A percentile compares a stretch with the other conserved stretches of the same genome.
These are phyloP conservation scores for Lodderomyces pseudojiufengensis DNA, from an alignment of 1,139 yeast genomes.

Conservation along the genomic window DNA sequence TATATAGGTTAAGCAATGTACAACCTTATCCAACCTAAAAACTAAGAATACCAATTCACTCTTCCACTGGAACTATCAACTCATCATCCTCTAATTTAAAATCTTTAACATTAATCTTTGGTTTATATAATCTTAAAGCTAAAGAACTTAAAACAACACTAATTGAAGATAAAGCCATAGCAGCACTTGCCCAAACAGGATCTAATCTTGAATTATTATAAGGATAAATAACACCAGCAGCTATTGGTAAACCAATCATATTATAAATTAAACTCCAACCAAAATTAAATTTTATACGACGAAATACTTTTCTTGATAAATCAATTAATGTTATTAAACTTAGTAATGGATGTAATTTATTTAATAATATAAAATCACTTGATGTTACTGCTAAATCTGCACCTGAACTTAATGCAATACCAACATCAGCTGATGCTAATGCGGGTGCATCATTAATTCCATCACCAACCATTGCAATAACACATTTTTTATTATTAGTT, in stretches of 20 bases:
- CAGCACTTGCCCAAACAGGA: conserved; percentile 67
- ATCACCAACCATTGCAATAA: conserved; percentile 63
- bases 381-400: conserved; percentile 58
- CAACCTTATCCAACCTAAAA: background rate
- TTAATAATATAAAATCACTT: conserved; percentile 53
- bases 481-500: conserved; percentile 13
- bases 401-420: conserved; percentile 56
- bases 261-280: conserved; percentile 23
- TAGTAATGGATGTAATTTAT: conserved; percentile 44
- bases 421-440: conserved; percentile 55
- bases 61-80: conserved; percentile 8
- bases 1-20: too few relatives aligned
- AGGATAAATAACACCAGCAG: conserved; percentile 63
- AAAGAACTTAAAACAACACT: conserved; percentile 57
- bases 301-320: conserved; percentile 42
- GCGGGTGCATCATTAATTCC: conserved; percentile 68
- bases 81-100: conserved; percentile 8
- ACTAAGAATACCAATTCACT: background rate
- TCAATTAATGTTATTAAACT: conserved; percentile 49
- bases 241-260: conserved; percentile 49
- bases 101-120: conserved; percentile 26
- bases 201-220: conserved; percentile 48
- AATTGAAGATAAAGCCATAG: conserved; percentile 61
- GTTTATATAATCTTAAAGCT: conserved; percentile 45
- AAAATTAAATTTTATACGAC: conserved; percentile 55